These are phyloP conservation scores for Colletotrichum liriopes DNA, from an alignment of 2,329 filamentous ascomycete genomes.

Conservation along the genomic window DNA sequence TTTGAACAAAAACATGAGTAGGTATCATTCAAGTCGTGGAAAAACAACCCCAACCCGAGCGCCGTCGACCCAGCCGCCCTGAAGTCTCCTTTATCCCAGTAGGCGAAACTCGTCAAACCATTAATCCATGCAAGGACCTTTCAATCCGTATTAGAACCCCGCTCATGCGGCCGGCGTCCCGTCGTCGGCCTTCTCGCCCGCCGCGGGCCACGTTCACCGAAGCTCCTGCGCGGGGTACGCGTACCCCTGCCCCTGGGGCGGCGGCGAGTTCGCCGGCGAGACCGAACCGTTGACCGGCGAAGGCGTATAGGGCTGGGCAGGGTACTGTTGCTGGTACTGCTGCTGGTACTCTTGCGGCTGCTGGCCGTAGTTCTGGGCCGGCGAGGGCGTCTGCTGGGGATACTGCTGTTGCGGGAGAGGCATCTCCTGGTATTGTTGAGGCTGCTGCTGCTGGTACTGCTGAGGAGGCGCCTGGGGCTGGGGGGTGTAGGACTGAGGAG, in stretches of 20 bases:
- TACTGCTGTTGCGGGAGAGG: conserved; percentile 12
- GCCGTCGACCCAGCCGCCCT: too few species aligned
- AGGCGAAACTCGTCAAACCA: not conserved
- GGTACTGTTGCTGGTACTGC: conserved; percentile 17
- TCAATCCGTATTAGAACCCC: not conserved
- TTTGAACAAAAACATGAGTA: conserved; percentile 12
- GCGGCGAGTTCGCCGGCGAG: conserved; percentile 28
- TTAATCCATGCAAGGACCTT: not conserved
- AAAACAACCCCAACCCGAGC: not conserved
- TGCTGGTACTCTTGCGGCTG: conserved; percentile 31
- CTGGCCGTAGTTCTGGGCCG: conserved; percentile 13
- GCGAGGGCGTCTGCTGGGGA: conserved; percentile 6
- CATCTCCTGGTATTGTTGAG: conserved; percentile 30
- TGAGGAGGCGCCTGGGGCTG: not conserved
- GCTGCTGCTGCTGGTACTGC: conserved; percentile 25
- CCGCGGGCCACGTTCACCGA: not conserved
- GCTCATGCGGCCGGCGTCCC: not conserved
- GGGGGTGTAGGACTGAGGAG: conserved; percentile 1
- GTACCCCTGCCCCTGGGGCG: conserved; percentile 30
- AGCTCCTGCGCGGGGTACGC: conserved; percentile 31
- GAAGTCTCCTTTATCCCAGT: not conserved
- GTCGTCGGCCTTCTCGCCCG: not conserved
- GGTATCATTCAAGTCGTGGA: conserved; percentile 17
- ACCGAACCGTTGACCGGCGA: conserved; percentile 23
- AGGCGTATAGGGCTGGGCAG: conserved; percentile 23